Evolutionary conservation across 257 asterid species (phyloP), one percentile per base, ranked within the genome.

Genomic region (Henckelia pumila): DNA sequence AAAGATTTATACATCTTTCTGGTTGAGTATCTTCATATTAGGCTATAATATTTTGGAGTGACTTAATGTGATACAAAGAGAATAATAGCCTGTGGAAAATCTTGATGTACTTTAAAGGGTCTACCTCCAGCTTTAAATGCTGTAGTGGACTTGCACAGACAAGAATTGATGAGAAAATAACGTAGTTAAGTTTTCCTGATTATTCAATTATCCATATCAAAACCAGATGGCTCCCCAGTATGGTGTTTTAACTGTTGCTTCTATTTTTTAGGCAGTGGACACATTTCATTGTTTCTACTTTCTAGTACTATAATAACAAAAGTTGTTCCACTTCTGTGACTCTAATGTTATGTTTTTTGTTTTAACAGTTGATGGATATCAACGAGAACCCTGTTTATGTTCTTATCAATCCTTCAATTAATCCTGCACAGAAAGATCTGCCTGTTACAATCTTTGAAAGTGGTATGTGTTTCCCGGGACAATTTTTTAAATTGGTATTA

Each of bases 371-470:
- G 75, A 90, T 90, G 99, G 96, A 90, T 78, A 90, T 93, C 75
- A 93, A 93, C 68, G 97, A 93, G 79, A 93, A 94, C 76, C 97
- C 99, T 19, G 86, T 93, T 6, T 90, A 88, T 70, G 88, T 93
- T 71, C 89, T 93, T 83, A 96, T 93, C 74, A 93, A 90, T 77
- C 99, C 99, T 56, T 69, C 90, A 7, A 86, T 88, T 78, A 93
- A 90, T 79, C 96, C 89, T 61, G 83, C 97, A 29, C 97, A 90
- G 78, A 93, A 93, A 81, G 99, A 93, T 71, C 84, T 93, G 72
- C 97, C 99, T 8, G 81, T 93, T 70, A 80, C 96, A 55, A 90
- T 90, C 24, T 93, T 66, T 75, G 99, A 93, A 77, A 93, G 95
- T 73, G 97, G 99, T 93, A 83, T n/a, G 92, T 1, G 8, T 47